Base-by-base conservation (phyloP, 2,329 filamentous ascomycete species). In the Pyricularia sp. region DNA sequence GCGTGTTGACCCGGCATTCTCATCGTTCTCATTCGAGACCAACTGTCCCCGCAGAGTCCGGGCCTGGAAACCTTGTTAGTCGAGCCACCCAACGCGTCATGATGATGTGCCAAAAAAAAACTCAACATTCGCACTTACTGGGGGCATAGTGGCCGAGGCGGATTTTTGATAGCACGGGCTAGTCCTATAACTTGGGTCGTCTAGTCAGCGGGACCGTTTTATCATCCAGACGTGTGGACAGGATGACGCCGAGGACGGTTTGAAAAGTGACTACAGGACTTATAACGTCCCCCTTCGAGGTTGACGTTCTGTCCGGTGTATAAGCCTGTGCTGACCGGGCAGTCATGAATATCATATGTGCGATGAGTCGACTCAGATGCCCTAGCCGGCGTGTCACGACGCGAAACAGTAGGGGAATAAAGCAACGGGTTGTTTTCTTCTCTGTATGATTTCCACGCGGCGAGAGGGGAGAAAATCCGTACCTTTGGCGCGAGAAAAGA, bases 1-100 rank as follows among this genome's bases (percentile, higher is more conserved):
- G 82, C 94, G 93, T 81, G 91, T 92, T 71, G 91, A 89, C 70
- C 84, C 82, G 72, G 81, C 86, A 79, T 97, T 97, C 84, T 97
- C 95, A 79, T 97, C 94, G 78, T 97, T 97, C 84, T 97, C 94
- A 80, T 96, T 95, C 73, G 90, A 91, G 75, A 90, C 86, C 78
- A 89, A 86, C 81, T 93, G 90, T 78, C 89, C 86, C 80, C 91
- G 88, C 76, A 88, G 84, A 78, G 87, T 83, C 80, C 92, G 90
- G 83, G 85, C 72, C 73, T 74, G 31, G 25, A 61, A 7, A 14
- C 3, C 1, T 12, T 25, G 58, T 61, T 26, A 61, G 58, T 9
- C 23, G 58, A 25, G 9, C n/a, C 25, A 12, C 12, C n/a, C 2
- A 7, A 61, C 58, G 58, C 58, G 58, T 26, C 58, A 3, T 9